Percentiles rank a stretch among this genome's conserved stretches.
These are phyloP conservation scores for Lentinula guzmanii DNA, from an alignment of 768 basidiomycete genomes.

Conservation along the genomic window DNA sequence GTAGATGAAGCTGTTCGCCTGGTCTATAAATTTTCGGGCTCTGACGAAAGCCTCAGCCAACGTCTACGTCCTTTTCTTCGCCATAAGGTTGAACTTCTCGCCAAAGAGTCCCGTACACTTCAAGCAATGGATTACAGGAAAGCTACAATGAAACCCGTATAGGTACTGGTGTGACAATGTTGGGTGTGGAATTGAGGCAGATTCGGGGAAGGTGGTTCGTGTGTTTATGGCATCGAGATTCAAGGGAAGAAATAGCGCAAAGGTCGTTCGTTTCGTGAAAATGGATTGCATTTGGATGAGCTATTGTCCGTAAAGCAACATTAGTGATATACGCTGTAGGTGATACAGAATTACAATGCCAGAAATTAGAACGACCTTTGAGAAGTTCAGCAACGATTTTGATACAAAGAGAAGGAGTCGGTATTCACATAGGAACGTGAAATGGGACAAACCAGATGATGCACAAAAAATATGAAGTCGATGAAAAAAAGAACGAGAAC, in stretches of 20 bases:
- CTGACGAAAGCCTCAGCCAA: conserved; percentile 6
- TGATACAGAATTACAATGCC: background rate
- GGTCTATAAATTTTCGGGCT: background rate
- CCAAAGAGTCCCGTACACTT: conserved; percentile 15
- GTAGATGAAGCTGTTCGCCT: conserved; percentile 14
- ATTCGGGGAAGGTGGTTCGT: conserved; percentile 17
- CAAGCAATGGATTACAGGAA: conserved; percentile 15
- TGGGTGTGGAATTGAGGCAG: conserved; percentile 20
- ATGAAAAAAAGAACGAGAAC: background rate
- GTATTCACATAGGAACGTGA: too few relatives aligned
- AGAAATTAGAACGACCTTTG: background rate
- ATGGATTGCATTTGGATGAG: background rate
- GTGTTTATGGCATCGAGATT: too few relatives aligned
- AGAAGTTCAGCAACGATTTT: background rate
- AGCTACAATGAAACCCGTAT: conserved; percentile 20
- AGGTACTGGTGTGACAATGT: conserved; percentile 23
- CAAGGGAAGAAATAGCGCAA: background rate
- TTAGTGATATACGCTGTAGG: background rate
- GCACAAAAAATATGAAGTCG: too few relatives aligned
- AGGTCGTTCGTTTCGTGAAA: conserved; percentile 9
- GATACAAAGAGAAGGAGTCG: background rate
- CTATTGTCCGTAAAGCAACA: background rate
- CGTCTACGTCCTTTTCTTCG: conserved; percentile 9
- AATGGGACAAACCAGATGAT: too few relatives aligned
- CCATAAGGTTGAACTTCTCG: too few relatives aligned